Conservation (phyloP, 2,329 filamentous ascomycete species). For the Beauveria bassiana region DNA sequence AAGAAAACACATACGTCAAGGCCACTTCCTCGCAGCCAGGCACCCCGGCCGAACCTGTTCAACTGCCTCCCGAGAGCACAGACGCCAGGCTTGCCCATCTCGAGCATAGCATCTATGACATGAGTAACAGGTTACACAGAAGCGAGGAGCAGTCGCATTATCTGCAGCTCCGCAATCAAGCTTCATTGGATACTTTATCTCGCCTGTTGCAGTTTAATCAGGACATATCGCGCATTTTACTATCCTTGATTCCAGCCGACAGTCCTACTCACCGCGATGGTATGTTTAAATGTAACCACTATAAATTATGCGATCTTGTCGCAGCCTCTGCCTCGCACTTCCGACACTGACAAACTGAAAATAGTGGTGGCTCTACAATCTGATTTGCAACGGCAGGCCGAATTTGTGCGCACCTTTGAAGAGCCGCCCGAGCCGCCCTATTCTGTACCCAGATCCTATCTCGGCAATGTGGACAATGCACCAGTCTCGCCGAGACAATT, state of each 20-base stretch:
- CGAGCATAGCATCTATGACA: constrained; percentile 77
- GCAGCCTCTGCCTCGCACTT: no score
- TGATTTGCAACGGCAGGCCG: constrained; percentile 54
- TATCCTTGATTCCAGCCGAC: constrained; percentile 67
- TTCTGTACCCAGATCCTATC: constrained; percentile 58
- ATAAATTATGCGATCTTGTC: no score
- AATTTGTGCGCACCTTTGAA: constrained; percentile 48
- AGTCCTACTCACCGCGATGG: constrained; percentile 74
- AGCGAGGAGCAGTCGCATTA: constrained; percentile 77
- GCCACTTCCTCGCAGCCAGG: constrained; percentile 68
- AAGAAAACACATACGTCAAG: constrained; percentile 79
- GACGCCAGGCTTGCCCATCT: constrained; percentile 68
- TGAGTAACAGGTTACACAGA: constrained; percentile 66
- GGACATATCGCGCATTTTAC: constrained; percentile 69
- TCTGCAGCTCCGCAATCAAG: constrained; percentile 73
- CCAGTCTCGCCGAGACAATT: constrained; percentile 84
- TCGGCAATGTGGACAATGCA: constrained; percentile 61
- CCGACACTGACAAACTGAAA: not conserved
- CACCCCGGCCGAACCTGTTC: constrained; percentile 74
- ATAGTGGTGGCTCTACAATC: constrained; percentile 48
- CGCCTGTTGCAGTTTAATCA: constrained; percentile 70
- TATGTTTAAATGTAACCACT: constrained; percentile 41
- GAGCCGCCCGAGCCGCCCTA: constrained; percentile 63
- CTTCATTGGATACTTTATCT: constrained; percentile 71
- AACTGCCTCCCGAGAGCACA: constrained; percentile 60